A percentile compares a stretch with the other conserved stretches of the same genome.
Evolutionary conservation across 164 flowering plant genomes (phyloP).

Genomic region (Piper longum): DNA sequence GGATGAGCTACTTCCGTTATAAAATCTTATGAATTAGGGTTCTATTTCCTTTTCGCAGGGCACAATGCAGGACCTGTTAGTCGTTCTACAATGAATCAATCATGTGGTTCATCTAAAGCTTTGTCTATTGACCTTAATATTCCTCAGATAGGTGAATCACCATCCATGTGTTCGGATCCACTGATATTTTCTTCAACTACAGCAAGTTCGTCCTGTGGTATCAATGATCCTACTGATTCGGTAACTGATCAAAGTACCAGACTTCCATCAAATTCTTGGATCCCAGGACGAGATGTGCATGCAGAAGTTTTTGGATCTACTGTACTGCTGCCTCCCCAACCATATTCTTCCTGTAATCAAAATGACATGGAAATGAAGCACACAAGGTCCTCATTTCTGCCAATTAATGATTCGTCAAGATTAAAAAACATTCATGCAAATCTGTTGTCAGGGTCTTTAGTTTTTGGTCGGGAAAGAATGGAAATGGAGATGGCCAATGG

Average conservation of each 20-base stretch:
- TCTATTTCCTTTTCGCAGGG: conserved; percentile 15
- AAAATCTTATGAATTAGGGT: background rate
- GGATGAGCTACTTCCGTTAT: too few relatives aligned
- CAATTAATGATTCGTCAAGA: background rate
- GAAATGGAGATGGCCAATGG: background rate
- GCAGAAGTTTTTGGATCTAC: background rate
- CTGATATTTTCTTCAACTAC: background rate
- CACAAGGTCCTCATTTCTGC: background rate
- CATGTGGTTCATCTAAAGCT: conserved; percentile 1
- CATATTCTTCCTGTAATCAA: background rate
- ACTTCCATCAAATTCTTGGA: conserved; percentile 1
- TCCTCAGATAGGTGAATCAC: conserved; percentile 19
- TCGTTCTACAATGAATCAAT: conserved; percentile 7
- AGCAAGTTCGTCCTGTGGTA: background rate
- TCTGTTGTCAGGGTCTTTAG: conserved; percentile 1
- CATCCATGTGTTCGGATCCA: conserved; percentile 5
- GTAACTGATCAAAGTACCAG: background rate
- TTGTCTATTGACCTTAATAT: conserved; percentile 26
- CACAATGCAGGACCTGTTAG: background rate
- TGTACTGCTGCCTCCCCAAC: background rate
- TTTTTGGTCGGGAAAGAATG: background rate
- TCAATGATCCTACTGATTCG: background rate
- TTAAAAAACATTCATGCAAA: background rate
- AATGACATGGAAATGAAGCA: background rate
- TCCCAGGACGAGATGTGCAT: background rate